Base-by-base conservation (phyloP, 2,329 filamentous ascomycete species). In the Tricladium varicosporioides region DNA sequence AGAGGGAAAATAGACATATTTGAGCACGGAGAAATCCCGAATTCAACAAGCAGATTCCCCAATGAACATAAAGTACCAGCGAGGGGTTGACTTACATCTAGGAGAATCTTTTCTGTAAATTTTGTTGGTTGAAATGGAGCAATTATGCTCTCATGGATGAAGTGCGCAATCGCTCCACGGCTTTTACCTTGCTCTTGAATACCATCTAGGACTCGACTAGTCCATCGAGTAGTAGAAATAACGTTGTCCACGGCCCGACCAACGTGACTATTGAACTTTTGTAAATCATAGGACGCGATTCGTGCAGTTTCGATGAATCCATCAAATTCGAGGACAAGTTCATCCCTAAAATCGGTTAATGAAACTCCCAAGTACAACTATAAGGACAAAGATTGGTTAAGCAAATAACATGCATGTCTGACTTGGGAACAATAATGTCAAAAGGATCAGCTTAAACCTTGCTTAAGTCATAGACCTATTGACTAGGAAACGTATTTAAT, bases 141-240 rank as follows among this genome's bases (percentile, higher is more conserved):
- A 8, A 82, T 71, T 19, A 80, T 60, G 59, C 75, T 78, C 48
- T 77, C 73, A 44, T 75, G 72, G 45, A 80, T 64, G 58, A 80
- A 77, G 2, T 66, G 63, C 15, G 61, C 66, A 57, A 86, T 60
- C 1, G 61, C 51, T 2, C 69, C 69, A 11, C 64, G 62, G 8
- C 63, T 61, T 1, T 56, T 60, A 44, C 67, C 63, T 42, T 62
- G 63, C 15, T 67, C 63, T 53, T 67, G 62, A 22, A 71, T 69
- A 1, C 66, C 64, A 56, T 70, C 69, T 8, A 71, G 64, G 32
- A 70, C 67, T 14, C 84, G 79, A 48, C 86, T 80, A 0, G 89
- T 92, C 87, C 87, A 92, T 54, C 83, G 82, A 67, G 91, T 92
- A 55, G 88, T 90, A 60, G 80, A 82, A 58, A 92, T 85, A 50